A percentile compares a stretch with the other conserved stretches of the same genome.
These are phyloP conservation scores for Aspergillus glaucus DNA, from an alignment of 2,329 filamentous ascomycete species.

Conservation along the genomic window DNA sequence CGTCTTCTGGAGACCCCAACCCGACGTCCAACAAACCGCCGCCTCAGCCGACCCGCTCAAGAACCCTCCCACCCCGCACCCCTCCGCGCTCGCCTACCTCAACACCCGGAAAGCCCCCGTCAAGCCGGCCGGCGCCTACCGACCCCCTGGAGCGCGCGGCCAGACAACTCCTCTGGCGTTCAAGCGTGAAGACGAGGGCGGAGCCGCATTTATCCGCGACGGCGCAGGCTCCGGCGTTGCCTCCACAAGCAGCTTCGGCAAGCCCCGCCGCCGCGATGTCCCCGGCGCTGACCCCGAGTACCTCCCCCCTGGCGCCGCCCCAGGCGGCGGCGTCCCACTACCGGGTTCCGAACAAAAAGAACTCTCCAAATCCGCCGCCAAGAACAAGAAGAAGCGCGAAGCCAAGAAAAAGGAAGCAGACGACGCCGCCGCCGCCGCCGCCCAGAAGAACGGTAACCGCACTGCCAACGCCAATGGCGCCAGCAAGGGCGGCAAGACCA, in stretches of 20 bases:
- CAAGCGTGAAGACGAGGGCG: conserved; percentile 95
- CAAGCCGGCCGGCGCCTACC: conserved; percentile 95
- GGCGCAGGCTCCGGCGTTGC: conserved; percentile 54
- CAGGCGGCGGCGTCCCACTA: conserved; percentile 60
- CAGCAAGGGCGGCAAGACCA: conserved; percentile 19
- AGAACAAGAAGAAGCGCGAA: conserved; percentile 98
- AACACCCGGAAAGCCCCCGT: conserved; percentile 87
- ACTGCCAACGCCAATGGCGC: conserved; percentile 13
- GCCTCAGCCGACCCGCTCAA: conserved; percentile 64
- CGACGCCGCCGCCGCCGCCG: conserved; percentile 49
- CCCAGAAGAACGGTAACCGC: conserved; percentile 22
- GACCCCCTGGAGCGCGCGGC: conserved; percentile 87
- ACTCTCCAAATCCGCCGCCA: conserved; percentile 75
- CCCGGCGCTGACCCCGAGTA: conserved; percentile 75
- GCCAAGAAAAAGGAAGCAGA: conserved; percentile 87
- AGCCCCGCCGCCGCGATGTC: conserved; percentile 66
- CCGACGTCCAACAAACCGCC: conserved; percentile 46
- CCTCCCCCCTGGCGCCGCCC: conserved; percentile 62
- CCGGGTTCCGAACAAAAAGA: conserved; percentile 62
- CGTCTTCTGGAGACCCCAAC: conserved; percentile 77
- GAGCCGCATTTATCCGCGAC: conserved; percentile 78
- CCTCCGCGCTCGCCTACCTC: conserved; percentile 75
- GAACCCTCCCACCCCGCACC: conserved; percentile 69
- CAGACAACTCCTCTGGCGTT: conserved; percentile 85
- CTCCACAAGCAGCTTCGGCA: conserved; percentile 71